Base-by-base conservation (phyloP, 441 rosid species). In the Arabidopsis lyrata region DNA sequence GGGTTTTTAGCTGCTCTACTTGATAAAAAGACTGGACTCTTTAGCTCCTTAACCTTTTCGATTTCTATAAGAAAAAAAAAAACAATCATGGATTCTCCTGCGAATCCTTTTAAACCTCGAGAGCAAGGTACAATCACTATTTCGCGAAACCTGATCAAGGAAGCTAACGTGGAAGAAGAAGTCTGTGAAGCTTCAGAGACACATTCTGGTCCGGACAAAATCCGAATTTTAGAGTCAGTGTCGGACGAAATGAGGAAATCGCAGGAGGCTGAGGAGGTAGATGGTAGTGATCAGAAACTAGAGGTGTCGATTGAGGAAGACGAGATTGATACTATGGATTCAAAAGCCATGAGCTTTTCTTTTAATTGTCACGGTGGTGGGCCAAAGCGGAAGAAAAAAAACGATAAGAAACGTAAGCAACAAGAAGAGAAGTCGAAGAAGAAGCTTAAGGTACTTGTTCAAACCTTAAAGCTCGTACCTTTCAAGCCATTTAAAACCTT, bases 401-500 rank as follows among this genome's bases (percentile, higher is more conserved):
- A 47, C 8, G 63, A 74, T 38, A 80, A 79, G 57, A 82, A 76
- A 34, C 87, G 69, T 2, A 65, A 63, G 15, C 72, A 69, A 32
- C 80, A 54, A 4, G 57, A 47, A 56, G 86, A 74, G 80, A 87
- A 80, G 69, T 48, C 59, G 2, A 79, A 49, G 66, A 77, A 74
- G 81, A 90, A 77, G 86, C 88, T 87, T n/a, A 80, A 83, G 60
- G 34, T 53, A 29, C 84, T 89, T 15, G 20, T 38, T 15, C 56
- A 72, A 52, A 81, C 56, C 24, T 72, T 92, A 39, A 90, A 79
- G 45, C 88, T 84, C 3, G 38, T 90, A 11, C 86, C 97, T 34
- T 94, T 94, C 63, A 66, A 58, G 5, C 95, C 97, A 27, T 14
- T 15, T 14, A 80, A 83, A 76, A 22, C 78, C 78, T 85, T 89